phyloP scores from a whole-genome alignment of 2,329 filamentous ascomycete species.

The Exutisphaerella laricina region DNA sequence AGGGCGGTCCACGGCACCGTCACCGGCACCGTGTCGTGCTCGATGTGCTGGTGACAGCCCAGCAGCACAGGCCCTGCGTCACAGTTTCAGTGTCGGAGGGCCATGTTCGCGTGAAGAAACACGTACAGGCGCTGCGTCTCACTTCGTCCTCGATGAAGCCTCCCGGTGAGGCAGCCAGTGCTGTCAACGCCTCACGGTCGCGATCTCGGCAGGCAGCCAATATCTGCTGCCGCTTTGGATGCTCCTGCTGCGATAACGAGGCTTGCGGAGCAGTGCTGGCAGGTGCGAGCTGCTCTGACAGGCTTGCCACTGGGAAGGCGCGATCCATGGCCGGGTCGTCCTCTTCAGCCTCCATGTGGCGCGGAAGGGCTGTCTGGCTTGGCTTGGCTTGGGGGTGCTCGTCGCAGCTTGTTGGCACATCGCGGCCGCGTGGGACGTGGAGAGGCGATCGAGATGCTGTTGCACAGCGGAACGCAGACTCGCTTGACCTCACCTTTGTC shows the following conservation, averaged over 20 bases:
- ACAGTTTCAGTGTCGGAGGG: no score
- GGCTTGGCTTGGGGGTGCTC: no score
- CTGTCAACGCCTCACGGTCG: constrained; percentile 37
- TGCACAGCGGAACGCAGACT: no score
- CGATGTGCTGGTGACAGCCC: constrained; percentile 31
- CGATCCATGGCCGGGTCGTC: neutral
- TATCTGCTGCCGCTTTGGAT: constrained; percentile 29
- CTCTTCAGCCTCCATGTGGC: neutral
- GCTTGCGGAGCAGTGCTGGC: neutral
- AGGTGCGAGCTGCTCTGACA: neutral
- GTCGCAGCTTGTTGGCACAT: no score
- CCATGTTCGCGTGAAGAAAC: no score
- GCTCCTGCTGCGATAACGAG: constrained; percentile 9
- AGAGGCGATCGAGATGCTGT: no score
- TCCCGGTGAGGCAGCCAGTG: constrained; percentile 39
- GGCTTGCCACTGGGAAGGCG: neutral
- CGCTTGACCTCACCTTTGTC: no score
- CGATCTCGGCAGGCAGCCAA: constrained; percentile 38
- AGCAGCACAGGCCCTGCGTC: constrained; percentile 57
- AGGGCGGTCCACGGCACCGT: constrained; percentile 56
- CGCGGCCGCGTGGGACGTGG: no score
- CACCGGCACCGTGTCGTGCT: no score
- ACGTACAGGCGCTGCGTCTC: constrained; percentile 69
- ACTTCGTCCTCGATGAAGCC: constrained; percentile 50
- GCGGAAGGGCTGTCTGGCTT: no score